A percentile compares a stretch with the other conserved stretches of the same genome.
These are phyloP conservation scores for Coprinellus micaceus DNA, from an alignment of 768 basidiomycete species.

Conservation along the genomic window DNA sequence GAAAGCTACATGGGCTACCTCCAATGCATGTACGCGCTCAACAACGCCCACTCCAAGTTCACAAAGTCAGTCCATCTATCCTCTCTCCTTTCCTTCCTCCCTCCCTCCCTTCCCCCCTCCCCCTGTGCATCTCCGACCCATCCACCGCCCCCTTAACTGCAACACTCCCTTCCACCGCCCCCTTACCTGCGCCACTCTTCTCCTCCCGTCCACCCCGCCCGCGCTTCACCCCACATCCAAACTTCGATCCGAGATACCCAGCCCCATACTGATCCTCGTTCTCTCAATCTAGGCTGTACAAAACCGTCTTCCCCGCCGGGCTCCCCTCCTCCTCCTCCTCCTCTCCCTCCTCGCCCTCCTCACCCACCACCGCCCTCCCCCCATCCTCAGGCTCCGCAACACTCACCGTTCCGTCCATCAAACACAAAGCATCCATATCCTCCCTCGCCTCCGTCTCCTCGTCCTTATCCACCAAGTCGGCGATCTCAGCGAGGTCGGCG, in stretches of 20 bases:
- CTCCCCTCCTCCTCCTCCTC: constrained; percentile 38
- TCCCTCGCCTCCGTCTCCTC: constrained; percentile 21
- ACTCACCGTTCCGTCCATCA: constrained; percentile 4
- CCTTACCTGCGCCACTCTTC: too few relatives aligned
- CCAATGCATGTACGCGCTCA: constrained; percentile 66
- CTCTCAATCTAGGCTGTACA: constrained; percentile 58
- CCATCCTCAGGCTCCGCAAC: constrained; percentile 26
- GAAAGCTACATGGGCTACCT: constrained; percentile 78
- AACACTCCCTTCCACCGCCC: too few relatives aligned
- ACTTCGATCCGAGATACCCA: too few relatives aligned
- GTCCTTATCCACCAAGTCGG: constrained; percentile 17
- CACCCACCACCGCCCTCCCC: constrained; percentile 26
- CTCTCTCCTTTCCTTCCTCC: not conserved
- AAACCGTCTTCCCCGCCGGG: constrained; percentile 61
- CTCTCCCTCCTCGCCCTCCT: constrained; percentile 4
- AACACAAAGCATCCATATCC: constrained; percentile 19
- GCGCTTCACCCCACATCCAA: too few relatives aligned
- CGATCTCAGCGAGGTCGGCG: not conserved
- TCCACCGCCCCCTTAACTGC: too few relatives aligned
- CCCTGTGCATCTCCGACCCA: too few relatives aligned
- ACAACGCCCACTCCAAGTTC: constrained; percentile 74
- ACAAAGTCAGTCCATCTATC: constrained; percentile 44
- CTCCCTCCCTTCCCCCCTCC: too few relatives aligned
- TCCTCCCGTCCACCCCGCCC: too few relatives aligned
- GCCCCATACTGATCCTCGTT: constrained; percentile 5